These are phyloP conservation scores for Elaeis guineensis DNA, from an alignment of 176 grass and related monocot genomes.

Conservation along the genomic window DNA sequence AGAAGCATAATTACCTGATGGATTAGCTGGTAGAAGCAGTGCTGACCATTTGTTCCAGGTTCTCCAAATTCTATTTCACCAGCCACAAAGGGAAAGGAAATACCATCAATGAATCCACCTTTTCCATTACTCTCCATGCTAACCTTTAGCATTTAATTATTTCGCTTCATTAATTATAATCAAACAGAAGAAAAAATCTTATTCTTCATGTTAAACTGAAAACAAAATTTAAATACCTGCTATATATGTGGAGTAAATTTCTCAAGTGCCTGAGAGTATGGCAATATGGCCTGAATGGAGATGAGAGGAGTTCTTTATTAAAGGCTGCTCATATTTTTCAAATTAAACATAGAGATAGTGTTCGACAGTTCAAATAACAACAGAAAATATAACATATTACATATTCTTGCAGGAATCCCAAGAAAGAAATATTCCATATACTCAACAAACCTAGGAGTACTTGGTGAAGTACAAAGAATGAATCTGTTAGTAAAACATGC, in stretches of 20 bases:
- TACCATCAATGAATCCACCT: slow-evolving; percentile 84
- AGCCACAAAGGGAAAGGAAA: slow-evolving; percentile 53
- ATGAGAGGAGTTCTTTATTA: too few species aligned
- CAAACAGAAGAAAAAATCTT: too few species aligned
- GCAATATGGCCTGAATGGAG: too few species aligned
- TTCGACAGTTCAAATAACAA: too few species aligned
- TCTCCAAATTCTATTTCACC: slow-evolving; percentile 98
- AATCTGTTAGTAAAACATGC: too few species aligned
- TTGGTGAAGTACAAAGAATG: too few species aligned
- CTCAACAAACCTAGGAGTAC: too few species aligned
- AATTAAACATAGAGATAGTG: too few species aligned
- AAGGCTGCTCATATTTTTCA: too few species aligned
- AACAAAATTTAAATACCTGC: slow-evolving; percentile 53
- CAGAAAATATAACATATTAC: too few species aligned
- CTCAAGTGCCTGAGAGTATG: slow-evolving; percentile 92
- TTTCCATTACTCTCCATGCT: slow-evolving; percentile 99
- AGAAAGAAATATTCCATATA: too few species aligned
- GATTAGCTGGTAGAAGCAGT: slow-evolving; percentile 98
- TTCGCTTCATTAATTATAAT: neutral
- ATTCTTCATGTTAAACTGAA: neutral
- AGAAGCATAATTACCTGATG: slow-evolving; percentile 61
- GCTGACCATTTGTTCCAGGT: slow-evolving; percentile 45
- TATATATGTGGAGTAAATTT: slow-evolving; percentile 97
- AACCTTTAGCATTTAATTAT: slow-evolving; percentile 42
- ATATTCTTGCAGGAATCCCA: too few species aligned